phyloP scores from a whole-genome alignment of 331 rosid species.

The Telfairia occidentalis region DNA sequence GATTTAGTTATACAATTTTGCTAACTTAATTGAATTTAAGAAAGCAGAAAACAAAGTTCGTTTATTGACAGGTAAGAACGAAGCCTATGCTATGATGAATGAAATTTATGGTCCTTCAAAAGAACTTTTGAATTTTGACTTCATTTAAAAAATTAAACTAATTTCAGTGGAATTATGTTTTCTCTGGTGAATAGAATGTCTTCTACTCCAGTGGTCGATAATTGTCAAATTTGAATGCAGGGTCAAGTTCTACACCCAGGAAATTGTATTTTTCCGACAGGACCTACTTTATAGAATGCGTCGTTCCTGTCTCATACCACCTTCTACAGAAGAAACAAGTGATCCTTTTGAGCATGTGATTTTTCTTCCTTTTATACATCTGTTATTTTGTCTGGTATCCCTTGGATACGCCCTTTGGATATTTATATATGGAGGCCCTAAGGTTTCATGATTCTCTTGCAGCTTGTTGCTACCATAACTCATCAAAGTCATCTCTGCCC shows the following conservation, averaged over 20 bases:
- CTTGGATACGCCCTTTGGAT: background rate
- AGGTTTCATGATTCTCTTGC: slow-evolving; percentile 27
- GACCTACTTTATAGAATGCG: slow-evolving; percentile 82
- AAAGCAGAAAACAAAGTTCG: background rate
- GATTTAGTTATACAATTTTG: background rate
- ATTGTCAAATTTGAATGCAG: slow-evolving; percentile 33
- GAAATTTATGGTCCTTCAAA: background rate
- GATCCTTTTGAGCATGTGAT: slow-evolving; percentile 87
- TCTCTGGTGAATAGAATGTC: background rate
- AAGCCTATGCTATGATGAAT: background rate
- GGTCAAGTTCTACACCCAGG: slow-evolving; percentile 71
- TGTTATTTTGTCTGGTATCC: background rate
- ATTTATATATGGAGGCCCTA: slow-evolving; percentile 12
- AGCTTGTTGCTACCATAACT: slow-evolving; percentile 93
- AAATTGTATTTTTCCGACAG: slow-evolving; percentile 76
- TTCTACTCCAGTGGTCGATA: background rate
- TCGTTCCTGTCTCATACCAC: slow-evolving; percentile 71
- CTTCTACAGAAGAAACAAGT: slow-evolving; percentile 67
- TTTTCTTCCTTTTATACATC: background rate
- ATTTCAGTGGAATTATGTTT: background rate
- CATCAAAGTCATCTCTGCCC: slow-evolving; percentile 98
- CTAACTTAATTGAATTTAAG: background rate
- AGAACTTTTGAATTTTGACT: background rate
- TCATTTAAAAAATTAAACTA: background rate
- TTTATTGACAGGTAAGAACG: background rate